Percentiles rank a stretch among this genome's conserved stretches.
Evolutionary conservation across 2,329 filamentous ascomycete genomes (phyloP).

Genomic region (Aspergillus sp.): DNA sequence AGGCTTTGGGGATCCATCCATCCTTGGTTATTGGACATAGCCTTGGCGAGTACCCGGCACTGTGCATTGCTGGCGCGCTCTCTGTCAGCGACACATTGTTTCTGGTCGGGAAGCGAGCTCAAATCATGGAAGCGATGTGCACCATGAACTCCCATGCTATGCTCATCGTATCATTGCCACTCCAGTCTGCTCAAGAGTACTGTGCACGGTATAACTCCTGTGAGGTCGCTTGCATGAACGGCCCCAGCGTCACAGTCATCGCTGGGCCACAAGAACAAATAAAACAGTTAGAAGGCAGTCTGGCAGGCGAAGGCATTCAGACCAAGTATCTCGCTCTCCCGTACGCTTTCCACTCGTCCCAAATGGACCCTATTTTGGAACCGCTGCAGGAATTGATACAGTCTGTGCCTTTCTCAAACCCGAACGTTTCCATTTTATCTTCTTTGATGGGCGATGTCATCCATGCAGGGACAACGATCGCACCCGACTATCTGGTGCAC

Average conservation of each 20-base stretch:
- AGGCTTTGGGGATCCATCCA: conserved; percentile 13
- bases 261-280: no score
- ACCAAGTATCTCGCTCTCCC: not conserved
- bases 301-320: not conserved
- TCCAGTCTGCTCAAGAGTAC: not conserved
- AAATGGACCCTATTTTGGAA: conserved; percentile 2
- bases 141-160: conserved; percentile 9
- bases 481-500: conserved; percentile 54
- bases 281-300: not conserved
- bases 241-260: no score
- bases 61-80: conserved; percentile 19
- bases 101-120: conserved; percentile 19
- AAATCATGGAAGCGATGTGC: conserved; percentile 14
- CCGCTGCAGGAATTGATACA: not conserved
- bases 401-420: conserved; percentile 42
- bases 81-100: conserved; percentile 17
- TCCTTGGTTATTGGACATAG: conserved; percentile 21
- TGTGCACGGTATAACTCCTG: not conserved
- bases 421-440: conserved; percentile 56
- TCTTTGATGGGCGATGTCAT: conserved; percentile 53
- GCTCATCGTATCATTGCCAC: conserved; percentile 1
- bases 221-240: not conserved
- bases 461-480: conserved; percentile 33
- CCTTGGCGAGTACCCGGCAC: conserved; percentile 25
- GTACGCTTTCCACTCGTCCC: conserved; percentile 3